Base-by-base conservation (phyloP, 2,329 filamentous ascomycete species). In the Aphanoascus verrucosus region DNA sequence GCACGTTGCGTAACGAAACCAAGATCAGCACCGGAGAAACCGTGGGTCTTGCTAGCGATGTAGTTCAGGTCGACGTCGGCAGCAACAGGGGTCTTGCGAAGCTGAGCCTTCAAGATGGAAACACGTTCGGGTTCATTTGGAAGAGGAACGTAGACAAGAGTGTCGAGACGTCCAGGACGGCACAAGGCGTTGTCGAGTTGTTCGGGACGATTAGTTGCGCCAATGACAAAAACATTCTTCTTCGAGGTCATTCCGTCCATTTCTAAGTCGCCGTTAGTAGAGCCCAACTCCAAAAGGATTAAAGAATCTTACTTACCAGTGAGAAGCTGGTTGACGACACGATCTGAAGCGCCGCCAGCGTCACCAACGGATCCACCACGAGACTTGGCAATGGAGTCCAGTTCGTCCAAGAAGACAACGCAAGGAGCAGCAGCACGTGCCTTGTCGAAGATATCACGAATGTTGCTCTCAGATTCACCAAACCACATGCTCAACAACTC, bases 161-260 rank as follows among this genome's bases (percentile, higher is more conserved):
- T 97, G 72, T 98, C 93, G 47, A 98, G 86, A 89, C 93, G 93
- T 63, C 93, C 93, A 54, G 93, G 93, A 81, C 93, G 90, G 81
- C 91, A 96, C 64, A 98, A 81, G 63, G 93, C 93, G 69, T 93
- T 93, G 72, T 98, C 93, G 56, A 98, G 86, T 77, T 97, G 93
- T 77, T 98, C 93, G 42, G 93, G 93, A 77, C 93, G 82, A 79
- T 98, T 98, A 73, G 93, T 98, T 44, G 93, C 93, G 71, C 93
- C 93, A 64, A 98, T 98, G 61, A 98, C 93, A 74, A 98, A 98
- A 60, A 98, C 93, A 71, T 98, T 98, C 86, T 98, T 98, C 87
- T 98, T 98, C 38, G 91, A 96, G 44, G 91, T 97, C 91, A 97
- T 97, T 65, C 91, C 91, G 63, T 97, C 91, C 91, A 97, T 96